Base-by-base conservation (phyloP, 495 filamentous ascomycete species). In the Poronia punctata region DNA sequence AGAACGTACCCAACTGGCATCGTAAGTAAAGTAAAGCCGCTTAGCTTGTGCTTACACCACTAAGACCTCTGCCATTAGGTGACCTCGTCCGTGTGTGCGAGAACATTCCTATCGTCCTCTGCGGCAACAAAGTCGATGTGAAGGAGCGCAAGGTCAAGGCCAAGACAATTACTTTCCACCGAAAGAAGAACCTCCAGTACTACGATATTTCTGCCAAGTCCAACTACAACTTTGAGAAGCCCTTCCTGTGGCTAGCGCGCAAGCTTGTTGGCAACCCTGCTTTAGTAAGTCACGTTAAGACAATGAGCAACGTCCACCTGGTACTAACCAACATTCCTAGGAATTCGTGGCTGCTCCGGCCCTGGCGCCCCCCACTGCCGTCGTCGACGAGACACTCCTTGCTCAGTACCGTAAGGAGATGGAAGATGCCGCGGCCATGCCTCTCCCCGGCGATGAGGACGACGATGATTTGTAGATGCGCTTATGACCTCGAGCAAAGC, bases 181-280 rank as follows among this genome's bases (percentile, higher is more conserved):
- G 93, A 62, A 99, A 99, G 82, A 99, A 99, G 83, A 97, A 97
- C 73, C 80, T 99, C 12, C 93, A 99, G 68, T 99, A 99, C 80
- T 99, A 99, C 78, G 93, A 99, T 50, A 99, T 99, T 64, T 95
- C 87, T 33, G 93, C 93, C 65, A 99, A 99, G 79, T 95, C 88
- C 54, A 99, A 99, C 74, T 99, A 99, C 76, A 99, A 99, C 83
- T 99, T 99, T 73, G 93, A 99, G 83, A 99, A 99, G 81, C 93
- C 93, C 46, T 99, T 99, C 85, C 80, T 99, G 47, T 99, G 93
- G 93, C 83, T 99, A 54, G 93, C 92, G 38, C 81, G 93, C 60
- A 97, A 99, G 80, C 79, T 97, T 33, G 93, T 95, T 46, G 93
- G 92, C 63, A 96, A 99, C 75, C 76, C 84, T 49, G 65, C 70